phyloP scores from a whole-genome alignment of 805 yeast genomes.

The Saccharomycopsis sp. region DNA sequence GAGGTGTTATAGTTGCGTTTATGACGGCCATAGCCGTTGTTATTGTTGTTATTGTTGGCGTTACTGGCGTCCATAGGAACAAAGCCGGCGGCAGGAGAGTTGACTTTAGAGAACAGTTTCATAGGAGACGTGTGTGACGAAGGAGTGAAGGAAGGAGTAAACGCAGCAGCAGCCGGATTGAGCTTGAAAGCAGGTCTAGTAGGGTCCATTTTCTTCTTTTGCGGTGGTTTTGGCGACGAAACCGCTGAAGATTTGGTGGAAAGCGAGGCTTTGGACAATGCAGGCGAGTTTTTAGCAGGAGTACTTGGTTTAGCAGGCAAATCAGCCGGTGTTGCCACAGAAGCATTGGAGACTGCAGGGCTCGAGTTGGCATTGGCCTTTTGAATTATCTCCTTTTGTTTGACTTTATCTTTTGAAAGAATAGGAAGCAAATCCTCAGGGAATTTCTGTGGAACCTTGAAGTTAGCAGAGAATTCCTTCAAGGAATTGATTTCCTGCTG shows the following conservation, averaged over 20 bases:
- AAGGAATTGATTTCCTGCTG: slow-evolving; percentile 64
- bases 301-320: slow-evolving; percentile 4
- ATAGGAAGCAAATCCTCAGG: slow-evolving; percentile 68
- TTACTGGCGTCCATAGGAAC: not conserved
- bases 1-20: slow-evolving; percentile 2
- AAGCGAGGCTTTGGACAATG: not conserved
- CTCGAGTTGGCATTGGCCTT: slow-evolving; percentile 22
- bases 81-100: slow-evolving; percentile 3
- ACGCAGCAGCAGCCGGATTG: slow-evolving; percentile 62
- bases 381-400: slow-evolving; percentile 53
- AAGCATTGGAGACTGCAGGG: slow-evolving; percentile 17
- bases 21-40: slow-evolving; percentile 2
- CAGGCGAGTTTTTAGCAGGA: slow-evolving; percentile 3
- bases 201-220: slow-evolving; percentile 48
- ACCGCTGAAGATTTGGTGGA: slow-evolving; percentile 12
- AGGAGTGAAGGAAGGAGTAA: slow-evolving; percentile 44
- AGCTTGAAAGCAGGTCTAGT: slow-evolving; percentile 58
- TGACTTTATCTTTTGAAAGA: slow-evolving; percentile 57
- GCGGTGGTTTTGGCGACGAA: slow-evolving; percentile 19
- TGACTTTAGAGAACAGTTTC: not conserved
- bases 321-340: slow-evolving; percentile 2
- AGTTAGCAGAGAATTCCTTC: slow-evolving; percentile 72
- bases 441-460: slow-evolving; percentile 58
- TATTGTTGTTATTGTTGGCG: slow-evolving; percentile 9
- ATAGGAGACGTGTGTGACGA: slow-evolving; percentile 13